Percentiles rank a stretch among this genome's conserved stretches.
phyloP scores from a whole-genome alignment of 345 rosid species.

The Lepidium didymum region DNA sequence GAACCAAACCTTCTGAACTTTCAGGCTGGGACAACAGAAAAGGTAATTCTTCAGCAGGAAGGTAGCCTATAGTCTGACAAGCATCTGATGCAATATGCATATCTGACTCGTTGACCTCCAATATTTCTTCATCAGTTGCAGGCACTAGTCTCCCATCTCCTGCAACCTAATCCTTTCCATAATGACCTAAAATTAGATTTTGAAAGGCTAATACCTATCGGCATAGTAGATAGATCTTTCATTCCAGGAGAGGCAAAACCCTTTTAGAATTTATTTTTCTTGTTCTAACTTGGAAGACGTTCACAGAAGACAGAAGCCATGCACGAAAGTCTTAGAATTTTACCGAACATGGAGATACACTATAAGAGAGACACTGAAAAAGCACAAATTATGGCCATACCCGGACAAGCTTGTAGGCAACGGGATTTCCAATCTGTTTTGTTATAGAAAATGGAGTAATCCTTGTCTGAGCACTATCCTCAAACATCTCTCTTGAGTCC shows the following conservation, averaged over 20 bases:
- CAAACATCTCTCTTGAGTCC: conserved; percentile 48
- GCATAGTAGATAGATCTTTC: neutral
- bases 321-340: neutral
- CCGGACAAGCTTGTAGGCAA: conserved; percentile 94
- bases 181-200: neutral
- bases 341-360: neutral
- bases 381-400: conserved; percentile 29
- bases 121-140: conserved; percentile 92
- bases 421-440: conserved; percentile 51
- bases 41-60: conserved; percentile 36
- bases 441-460: conserved; percentile 36
- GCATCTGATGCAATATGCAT: conserved; percentile 41
- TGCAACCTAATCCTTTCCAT: conserved; percentile 48
- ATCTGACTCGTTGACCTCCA: conserved; percentile 60
- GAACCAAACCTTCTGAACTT: conserved; percentile 49
- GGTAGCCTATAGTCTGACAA: conserved; percentile 39
- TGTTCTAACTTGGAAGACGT: neutral
- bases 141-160: conserved; percentile 90
- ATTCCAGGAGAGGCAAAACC: neutral
- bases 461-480: conserved; percentile 34
- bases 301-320: neutral
- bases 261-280: neutral
- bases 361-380: neutral
- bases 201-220: neutral
- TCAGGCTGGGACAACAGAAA: conserved; percentile 42